phyloP scores from a whole-genome alignment of 257 asterid species.

The Solanum pimpinellifolium region DNA sequence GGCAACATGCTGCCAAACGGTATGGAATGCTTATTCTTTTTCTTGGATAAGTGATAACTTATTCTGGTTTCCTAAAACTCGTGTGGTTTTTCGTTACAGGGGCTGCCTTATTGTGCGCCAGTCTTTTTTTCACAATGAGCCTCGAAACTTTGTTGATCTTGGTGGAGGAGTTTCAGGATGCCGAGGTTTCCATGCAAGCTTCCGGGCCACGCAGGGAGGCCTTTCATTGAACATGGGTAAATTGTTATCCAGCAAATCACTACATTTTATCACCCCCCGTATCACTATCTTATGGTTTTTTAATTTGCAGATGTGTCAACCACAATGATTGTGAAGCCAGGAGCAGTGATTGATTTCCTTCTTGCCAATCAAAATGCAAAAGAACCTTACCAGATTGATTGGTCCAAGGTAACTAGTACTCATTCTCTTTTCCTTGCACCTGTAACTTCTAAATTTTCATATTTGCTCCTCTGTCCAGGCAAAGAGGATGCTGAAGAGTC shows the following conservation, averaged over 20 bases:
- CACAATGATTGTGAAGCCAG: conserved; percentile 61
- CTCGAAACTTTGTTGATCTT: conserved; percentile 27
- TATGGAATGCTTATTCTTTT: conserved; percentile 4
- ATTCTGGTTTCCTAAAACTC: not conserved
- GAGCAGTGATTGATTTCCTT: conserved; percentile 55
- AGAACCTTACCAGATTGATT: conserved; percentile 31
- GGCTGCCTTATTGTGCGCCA: conserved; percentile 76
- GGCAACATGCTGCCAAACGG: conserved; percentile 60
- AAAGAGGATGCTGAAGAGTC: conserved; percentile 44
- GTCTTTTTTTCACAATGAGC: conserved; percentile 50
- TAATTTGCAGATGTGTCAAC: conserved; percentile 50
- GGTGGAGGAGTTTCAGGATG: conserved; percentile 71
- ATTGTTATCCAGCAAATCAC: not conserved
- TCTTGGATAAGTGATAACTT: not conserved
- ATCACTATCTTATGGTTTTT: not conserved
- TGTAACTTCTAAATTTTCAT: not conserved
- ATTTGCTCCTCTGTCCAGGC: conserved; percentile 31
- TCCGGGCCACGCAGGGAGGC: conserved; percentile 55
- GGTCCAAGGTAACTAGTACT: conserved; percentile 39
- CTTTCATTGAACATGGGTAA: conserved; percentile 59
- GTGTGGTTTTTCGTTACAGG: conserved; percentile 13
- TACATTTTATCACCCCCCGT: not conserved
- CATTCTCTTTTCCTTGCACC: conserved; percentile 10
- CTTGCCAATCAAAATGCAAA: conserved; percentile 32
- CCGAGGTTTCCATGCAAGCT: conserved; percentile 67